Evolutionary conservation across 1,139 yeast genomes (phyloP).

Genomic region (Taphrina flavorubra): DNA sequence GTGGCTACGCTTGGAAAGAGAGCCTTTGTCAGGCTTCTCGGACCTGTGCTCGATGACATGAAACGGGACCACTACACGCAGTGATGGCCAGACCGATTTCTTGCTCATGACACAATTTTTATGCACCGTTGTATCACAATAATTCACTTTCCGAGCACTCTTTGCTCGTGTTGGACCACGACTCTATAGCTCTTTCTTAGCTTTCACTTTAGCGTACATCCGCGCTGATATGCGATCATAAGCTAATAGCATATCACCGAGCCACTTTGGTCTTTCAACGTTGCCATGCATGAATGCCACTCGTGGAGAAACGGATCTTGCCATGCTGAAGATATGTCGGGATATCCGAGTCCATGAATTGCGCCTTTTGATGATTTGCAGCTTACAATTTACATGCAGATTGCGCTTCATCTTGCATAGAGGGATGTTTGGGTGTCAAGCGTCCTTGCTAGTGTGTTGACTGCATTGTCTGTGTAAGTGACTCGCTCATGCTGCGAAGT

Average conservation of each 20-base stretch:
- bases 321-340: not conserved
- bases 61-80: conserved; percentile 25
- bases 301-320: too few relatives aligned
- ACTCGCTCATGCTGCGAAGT: conserved; percentile 1
- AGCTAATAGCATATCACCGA: not conserved
- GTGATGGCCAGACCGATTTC: not conserved
- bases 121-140: not conserved
- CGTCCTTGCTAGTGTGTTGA: not conserved
- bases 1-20: conserved; percentile 90
- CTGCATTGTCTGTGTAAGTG: not conserved
- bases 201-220: not conserved
- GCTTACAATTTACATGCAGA: not conserved
- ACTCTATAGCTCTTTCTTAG: not conserved
- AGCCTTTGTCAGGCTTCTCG: conserved; percentile 91
- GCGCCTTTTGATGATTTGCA: not conserved
- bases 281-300: too few relatives aligned
- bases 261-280: too few relatives aligned
- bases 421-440: not conserved
- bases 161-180: not conserved
- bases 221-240: not conserved
- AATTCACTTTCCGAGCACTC: not conserved
- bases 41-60: conserved; percentile 51
- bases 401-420: too few relatives aligned
- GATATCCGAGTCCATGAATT: conserved; percentile 3
- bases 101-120: not conserved